Percentiles rank a stretch among this genome's conserved stretches.
Evolutionary conservation across 371 early-diverging fungal species (phyloP).

Genomic region (Mortierella sp.): DNA sequence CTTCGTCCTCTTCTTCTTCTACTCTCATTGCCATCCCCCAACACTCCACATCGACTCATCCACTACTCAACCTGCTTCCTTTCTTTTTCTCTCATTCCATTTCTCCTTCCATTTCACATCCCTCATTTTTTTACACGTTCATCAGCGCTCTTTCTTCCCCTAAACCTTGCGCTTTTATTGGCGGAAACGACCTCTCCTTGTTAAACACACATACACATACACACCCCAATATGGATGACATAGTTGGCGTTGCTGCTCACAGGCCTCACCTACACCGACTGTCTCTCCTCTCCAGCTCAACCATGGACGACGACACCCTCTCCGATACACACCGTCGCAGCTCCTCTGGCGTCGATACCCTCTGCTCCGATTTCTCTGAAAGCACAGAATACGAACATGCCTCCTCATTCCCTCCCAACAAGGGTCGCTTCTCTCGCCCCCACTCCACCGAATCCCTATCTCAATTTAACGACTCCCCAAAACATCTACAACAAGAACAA

Average conservation of each 20-base stretch:
- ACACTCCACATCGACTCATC: slow-evolving; percentile 14
- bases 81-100: background rate
- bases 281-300: slow-evolving; percentile 36
- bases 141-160: background rate
- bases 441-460: background rate
- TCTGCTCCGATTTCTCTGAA: slow-evolving; percentile 25
- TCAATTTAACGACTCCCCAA: background rate
- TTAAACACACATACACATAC: background rate
- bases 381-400: background rate
- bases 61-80: background rate
- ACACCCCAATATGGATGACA: background rate
- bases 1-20: background rate
- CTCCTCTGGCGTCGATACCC: slow-evolving; percentile 34
- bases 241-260: slow-evolving; percentile 22
- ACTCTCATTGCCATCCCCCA: slow-evolving; percentile 8
- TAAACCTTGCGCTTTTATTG: background rate
- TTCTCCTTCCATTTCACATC: background rate
- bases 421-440: background rate
- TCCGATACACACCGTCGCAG: slow-evolving; percentile 34
- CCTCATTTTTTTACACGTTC: background rate
- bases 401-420: background rate
- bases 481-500: background rate
- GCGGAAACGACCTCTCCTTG: background rate
- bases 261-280: slow-evolving; percentile 22
- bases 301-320: slow-evolving; percentile 43